Conservation (phyloP, 2,329 filamentous ascomycete genomes). For the Nothophaeocryptopus gaeumannii region DNA sequence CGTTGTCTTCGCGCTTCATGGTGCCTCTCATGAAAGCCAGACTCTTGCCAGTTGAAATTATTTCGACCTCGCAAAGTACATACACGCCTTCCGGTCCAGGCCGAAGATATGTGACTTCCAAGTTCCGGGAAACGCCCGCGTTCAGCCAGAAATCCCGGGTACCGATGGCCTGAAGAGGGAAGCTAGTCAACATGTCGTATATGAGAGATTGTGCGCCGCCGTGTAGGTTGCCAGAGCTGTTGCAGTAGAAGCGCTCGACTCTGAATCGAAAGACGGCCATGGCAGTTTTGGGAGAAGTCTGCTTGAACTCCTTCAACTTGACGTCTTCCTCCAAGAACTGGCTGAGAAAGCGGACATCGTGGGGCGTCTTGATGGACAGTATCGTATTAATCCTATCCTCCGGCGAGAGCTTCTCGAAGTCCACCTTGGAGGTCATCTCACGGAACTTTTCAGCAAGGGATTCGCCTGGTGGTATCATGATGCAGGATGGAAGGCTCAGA, state of each 20-base stretch:
- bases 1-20: slow-evolving; percentile 39
- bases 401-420: slow-evolving; percentile 21
- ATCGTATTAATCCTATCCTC: slow-evolving; percentile 27
- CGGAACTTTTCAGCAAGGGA: slow-evolving; percentile 9
- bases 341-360: slow-evolving; percentile 19
- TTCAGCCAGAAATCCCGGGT: slow-evolving; percentile 41
- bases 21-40: slow-evolving; percentile 41
- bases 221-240: slow-evolving; percentile 50
- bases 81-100: slow-evolving; percentile 42
- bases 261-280: slow-evolving; percentile 45
- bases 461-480: slow-evolving; percentile 17
- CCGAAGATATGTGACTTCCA: slow-evolving; percentile 48
- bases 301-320: slow-evolving; percentile 32
- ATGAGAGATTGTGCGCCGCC: slow-evolving; percentile 55
- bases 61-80: slow-evolving; percentile 44
- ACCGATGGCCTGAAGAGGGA: slow-evolving; percentile 31
- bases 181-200: slow-evolving; percentile 51
- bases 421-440: slow-evolving; percentile 1
- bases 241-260: slow-evolving; percentile 46
- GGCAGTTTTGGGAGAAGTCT: slow-evolving; percentile 36
- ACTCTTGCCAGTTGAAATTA: slow-evolving; percentile 44
- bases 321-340: slow-evolving; percentile 26
- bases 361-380: slow-evolving; percentile 13
- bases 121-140: slow-evolving; percentile 42
- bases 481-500: not conserved